These are phyloP conservation scores for Centella asiatica DNA, from an alignment of 129 eudicot species.

Conservation along the genomic window DNA sequence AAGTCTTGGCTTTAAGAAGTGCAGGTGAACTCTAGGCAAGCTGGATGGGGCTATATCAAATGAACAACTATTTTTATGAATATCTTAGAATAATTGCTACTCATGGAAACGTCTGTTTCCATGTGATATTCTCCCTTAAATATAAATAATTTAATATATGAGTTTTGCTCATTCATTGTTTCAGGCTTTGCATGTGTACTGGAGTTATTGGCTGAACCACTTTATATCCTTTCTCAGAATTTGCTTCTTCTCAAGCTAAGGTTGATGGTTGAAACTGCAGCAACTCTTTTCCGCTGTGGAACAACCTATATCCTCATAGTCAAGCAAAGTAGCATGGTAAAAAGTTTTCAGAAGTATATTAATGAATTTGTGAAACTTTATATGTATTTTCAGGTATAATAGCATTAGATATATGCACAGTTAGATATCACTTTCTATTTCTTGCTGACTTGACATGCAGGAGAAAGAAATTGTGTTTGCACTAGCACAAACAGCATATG, in stretches of 20 bases:
- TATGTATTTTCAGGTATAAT: too few relatives aligned
- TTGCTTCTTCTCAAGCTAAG: constrained; percentile 76
- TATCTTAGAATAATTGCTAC: background rate
- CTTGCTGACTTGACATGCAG: constrained; percentile 37
- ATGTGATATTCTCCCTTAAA: background rate
- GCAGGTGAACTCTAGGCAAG: background rate
- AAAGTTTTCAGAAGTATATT: constrained; percentile 7
- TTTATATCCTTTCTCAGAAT: constrained; percentile 86
- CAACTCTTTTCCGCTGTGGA: constrained; percentile 72
- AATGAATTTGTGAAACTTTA: too few relatives aligned
- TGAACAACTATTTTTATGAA: background rate
- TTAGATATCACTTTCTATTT: background rate
- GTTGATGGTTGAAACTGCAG: constrained; percentile 72
- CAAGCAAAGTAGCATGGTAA: constrained; percentile 57
- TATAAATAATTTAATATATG: background rate
- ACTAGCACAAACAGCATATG: constrained; percentile 76
- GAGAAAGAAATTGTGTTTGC: constrained; percentile 81
- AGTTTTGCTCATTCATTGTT: constrained; percentile 5
- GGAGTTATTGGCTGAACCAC: constrained; percentile 92
- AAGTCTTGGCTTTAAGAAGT: background rate
- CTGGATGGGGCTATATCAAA: too few relatives aligned
- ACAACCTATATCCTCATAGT: constrained; percentile 58
- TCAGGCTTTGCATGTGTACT: constrained; percentile 77
- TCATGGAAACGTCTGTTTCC: background rate
- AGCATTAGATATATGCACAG: background rate